Evolutionary conservation across 257 asterid species (phyloP).

Genomic region (Capsicum baccatum): DNA sequence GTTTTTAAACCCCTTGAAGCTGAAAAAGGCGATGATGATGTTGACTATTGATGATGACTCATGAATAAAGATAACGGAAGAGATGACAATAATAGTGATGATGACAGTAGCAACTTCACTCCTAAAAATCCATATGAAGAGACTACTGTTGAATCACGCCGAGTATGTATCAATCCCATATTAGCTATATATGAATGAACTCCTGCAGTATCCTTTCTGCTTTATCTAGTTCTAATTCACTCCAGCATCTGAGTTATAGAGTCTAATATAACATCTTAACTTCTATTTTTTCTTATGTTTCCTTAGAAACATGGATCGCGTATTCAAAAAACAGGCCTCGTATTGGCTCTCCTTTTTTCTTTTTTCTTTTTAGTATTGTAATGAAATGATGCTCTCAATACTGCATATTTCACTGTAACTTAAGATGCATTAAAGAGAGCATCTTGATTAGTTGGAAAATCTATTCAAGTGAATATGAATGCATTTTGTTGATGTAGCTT

Average conservation of each 20-base stretch:
- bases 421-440: background rate
- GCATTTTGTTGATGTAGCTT: too few species aligned
- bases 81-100: background rate
- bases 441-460: background rate
- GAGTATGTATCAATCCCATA: background rate
- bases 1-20: too few species aligned
- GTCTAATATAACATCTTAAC: background rate
- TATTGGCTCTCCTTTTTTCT: background rate
- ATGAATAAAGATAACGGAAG: too few species aligned
- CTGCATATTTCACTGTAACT: conserved; percentile 14
- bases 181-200: background rate
- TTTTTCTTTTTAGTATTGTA: background rate
- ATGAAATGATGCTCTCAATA: background rate
- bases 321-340: background rate
- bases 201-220: background rate
- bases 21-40: too few species aligned
- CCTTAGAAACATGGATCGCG: background rate
- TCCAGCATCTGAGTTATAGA: background rate
- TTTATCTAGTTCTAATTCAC: conserved; percentile 14
- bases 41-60: too few species aligned
- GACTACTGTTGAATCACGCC: conserved; percentile 21
- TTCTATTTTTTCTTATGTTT: background rate
- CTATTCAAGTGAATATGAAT: background rate
- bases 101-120: background rate
- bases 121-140: conserved; percentile 23